Evolutionary conservation across 805 yeast species (phyloP).

Genomic region (Komagataella phaffii): DNA sequence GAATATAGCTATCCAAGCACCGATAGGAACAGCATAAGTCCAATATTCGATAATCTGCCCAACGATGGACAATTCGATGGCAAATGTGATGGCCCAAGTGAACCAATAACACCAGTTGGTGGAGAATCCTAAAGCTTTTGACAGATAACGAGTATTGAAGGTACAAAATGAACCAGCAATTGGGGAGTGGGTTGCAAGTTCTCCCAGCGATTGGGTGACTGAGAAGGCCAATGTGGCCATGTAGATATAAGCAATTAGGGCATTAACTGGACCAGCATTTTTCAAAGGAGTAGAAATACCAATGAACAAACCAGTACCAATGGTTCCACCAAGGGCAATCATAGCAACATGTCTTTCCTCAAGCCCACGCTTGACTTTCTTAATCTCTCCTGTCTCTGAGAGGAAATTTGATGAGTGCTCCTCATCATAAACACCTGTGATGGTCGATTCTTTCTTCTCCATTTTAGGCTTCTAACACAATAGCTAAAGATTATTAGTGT

Average conservation of each 20-base stretch:
- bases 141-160: constrained; percentile 51
- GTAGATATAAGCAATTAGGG: constrained; percentile 51
- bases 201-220: constrained; percentile 63
- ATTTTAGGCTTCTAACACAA: not conserved
- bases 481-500: not conserved
- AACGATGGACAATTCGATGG: constrained; percentile 57
- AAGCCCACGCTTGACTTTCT: constrained; percentile 34
- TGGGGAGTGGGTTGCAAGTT: constrained; percentile 70
- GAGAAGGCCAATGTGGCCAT: constrained; percentile 52
- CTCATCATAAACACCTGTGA: not conserved
- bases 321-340: constrained; percentile 72
- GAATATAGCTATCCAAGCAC: constrained; percentile 61
- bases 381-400: constrained; percentile 8
- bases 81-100: constrained; percentile 67
- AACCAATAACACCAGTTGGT: constrained; percentile 67
- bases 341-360: constrained; percentile 58
- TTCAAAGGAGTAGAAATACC: constrained; percentile 42
- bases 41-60: constrained; percentile 55
- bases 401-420: not conserved
- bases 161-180: constrained; percentile 56
- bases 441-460: not conserved
- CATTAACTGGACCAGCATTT: constrained; percentile 55
- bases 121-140: constrained; percentile 60
- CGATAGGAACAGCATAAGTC: constrained; percentile 57
- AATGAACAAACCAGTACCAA: constrained; percentile 67